These are phyloP conservation scores for Trametes villosa DNA, from an alignment of 768 basidiomycete species.

Conservation along the genomic window DNA sequence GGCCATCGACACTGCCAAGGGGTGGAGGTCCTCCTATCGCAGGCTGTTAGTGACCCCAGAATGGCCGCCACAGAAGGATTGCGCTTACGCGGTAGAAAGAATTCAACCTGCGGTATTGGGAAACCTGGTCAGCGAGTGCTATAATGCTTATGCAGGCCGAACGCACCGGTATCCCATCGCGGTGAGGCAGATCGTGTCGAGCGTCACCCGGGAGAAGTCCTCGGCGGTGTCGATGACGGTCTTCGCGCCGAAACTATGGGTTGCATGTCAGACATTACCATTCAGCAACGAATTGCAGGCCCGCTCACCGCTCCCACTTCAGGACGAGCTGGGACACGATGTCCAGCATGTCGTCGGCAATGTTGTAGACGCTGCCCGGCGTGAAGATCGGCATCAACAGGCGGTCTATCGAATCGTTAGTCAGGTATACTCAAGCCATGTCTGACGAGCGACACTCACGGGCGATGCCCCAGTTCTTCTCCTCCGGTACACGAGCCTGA, in stretches of 20 bases:
- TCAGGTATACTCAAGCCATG: not conserved
- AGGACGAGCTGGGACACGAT: slow-evolving; percentile 47
- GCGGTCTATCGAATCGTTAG: slow-evolving; percentile 33
- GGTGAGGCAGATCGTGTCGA: slow-evolving; percentile 51
- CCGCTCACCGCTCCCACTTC: slow-evolving; percentile 47
- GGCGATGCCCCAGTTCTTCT: slow-evolving; percentile 51
- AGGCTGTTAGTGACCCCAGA: no score
- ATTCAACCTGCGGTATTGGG: slow-evolving; percentile 41
- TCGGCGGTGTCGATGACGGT: slow-evolving; percentile 45
- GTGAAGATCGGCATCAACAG: slow-evolving; percentile 49
- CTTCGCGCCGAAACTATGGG: slow-evolving; percentile 45
- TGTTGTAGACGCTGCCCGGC: slow-evolving; percentile 42
- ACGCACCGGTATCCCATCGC: slow-evolving; percentile 46
- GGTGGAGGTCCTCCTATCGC: slow-evolving; percentile 39
- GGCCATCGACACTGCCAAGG: slow-evolving; percentile 47
- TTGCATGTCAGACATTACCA: not conserved
- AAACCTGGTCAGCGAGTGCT: not conserved
- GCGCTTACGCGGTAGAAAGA: slow-evolving; percentile 46
- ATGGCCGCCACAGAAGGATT: not conserved
- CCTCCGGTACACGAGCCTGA: slow-evolving; percentile 39
- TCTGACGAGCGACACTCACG: slow-evolving; percentile 34
- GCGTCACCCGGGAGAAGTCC: slow-evolving; percentile 51
- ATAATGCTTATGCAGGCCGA: not conserved
- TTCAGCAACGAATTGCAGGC: not conserved
- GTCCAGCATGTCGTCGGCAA: slow-evolving; percentile 54